Base-by-base conservation (phyloP, 352 stramenopile species). In the Globisporangium barbulae region DNA sequence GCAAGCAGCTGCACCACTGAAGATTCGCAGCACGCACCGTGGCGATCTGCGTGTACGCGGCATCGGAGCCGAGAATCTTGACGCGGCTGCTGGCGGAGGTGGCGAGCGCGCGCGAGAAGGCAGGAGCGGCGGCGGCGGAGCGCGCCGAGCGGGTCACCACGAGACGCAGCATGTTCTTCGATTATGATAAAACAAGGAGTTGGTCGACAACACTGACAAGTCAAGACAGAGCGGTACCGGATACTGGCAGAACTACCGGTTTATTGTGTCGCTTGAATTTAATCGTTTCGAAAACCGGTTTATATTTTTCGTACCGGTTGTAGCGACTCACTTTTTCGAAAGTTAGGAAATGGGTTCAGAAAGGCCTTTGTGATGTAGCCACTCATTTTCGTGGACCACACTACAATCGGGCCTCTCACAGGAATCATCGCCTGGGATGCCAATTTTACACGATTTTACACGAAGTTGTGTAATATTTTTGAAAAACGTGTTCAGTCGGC, bases 11-110 rank as follows among this genome's bases (percentile, higher is more conserved):
- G 42, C 17, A 6, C 19, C 31, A 42, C 2, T 2, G 15, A 13
- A 49, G 30, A 45, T 28, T 44, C 37, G n/a, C 54, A 63, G 30
- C 3, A 65, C 78, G 22, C 47, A 93, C 85, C 72, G 75, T 79
- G 3, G 75, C 71, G 63, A 93, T 89, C 58, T 84, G 75, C 52
- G 71, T 79, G 69, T 93, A 93, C 2, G 82, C 81, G 6, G 87
- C 83, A 44, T 93, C 78, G 25, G 83, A 91, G 2, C 83, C 79
- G 15, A 93, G 71, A 44, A 90, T 80, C 73, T 81, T 92, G 47
- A 93, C 85, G 25, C 83, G 81, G 63, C 85, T 91, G 17, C 64
- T 67, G 15, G 73, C 71, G 17, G 66, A 82, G 9, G 77, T 74
- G 13, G 72, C 72, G 31, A 82, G 71, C 8, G 65, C 55, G 19